Evolutionary conservation across 306 rosid genomes (phyloP), one percentile per base, ranked within the genome.

Genomic region (Benincasa hispida): DNA sequence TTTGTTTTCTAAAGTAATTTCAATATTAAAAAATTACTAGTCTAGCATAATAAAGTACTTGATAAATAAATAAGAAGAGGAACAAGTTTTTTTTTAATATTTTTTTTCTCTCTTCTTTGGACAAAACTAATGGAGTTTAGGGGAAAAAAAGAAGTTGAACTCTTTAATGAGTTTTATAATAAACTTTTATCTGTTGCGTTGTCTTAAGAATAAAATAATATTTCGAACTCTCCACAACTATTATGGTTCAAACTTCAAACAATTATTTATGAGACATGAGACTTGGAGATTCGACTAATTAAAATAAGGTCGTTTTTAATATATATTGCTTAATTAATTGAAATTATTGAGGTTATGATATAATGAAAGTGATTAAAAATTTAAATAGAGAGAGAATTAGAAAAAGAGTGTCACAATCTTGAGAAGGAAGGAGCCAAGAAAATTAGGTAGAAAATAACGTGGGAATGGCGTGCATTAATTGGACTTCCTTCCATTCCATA

Each of bases 381-480:
- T 35, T 15, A 35, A 62, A 32, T 30, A 6, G 21, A 62, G 19
- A 10, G 30, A n/a, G 50, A 60, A 3, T 3, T 1, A 61, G 11
- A 5, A 15, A 21, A 7, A 67, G 11, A 21, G 25, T 37, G 54
- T 67, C 32, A 12, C 74, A 39, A 47, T 42, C 75, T 70, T 42
- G 4, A 70, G 57, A 47, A 45, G 58, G 56, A 69, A 69, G 35
- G 39, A 24, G 76, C 22, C 76, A 70, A 70, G 39, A 27, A 47
- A 70, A 70, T 70, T 70, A 70, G 76, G 76, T 70, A 70, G 15
- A 41, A 45, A 70, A 70, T 45, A 70, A 70, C 75, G 57, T 70
- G 75, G 75, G 75, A 42, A 27, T 70, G 75, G 76, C 76, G 76
- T 70, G 58, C 58, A 70, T 70, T 45, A 70, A 47, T 70, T 70